Conservation (phyloP, 441 rosid genomes). For the Theobroma grandiflorum region DNA sequence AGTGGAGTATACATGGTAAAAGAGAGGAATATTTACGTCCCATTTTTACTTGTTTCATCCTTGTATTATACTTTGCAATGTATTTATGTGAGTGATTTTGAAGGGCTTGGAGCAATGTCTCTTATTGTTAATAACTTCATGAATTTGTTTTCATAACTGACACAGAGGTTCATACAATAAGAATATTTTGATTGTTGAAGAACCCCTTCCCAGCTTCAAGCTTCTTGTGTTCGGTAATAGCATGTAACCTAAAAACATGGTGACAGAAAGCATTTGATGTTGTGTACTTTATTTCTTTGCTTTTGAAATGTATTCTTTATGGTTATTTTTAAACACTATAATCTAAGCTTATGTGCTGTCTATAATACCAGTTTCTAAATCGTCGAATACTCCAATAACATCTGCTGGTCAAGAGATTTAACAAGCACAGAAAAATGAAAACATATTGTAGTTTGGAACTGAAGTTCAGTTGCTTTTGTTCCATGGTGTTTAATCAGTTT, state of each 20-base stretch:
- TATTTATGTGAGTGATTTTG: background rate
- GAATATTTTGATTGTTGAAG: background rate
- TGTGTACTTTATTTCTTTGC: background rate
- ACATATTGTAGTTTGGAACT: background rate
- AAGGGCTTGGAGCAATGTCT: background rate
- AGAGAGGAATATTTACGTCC: background rate
- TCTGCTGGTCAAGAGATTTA: background rate
- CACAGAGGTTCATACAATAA: background rate
- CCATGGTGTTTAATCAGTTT: background rate
- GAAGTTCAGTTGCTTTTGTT: background rate
- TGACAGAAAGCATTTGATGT: background rate
- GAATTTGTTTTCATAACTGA: background rate
- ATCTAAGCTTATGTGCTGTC: background rate
- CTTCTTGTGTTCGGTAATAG: background rate
- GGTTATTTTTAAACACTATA: background rate
- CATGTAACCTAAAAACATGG: background rate
- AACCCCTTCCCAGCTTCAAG: background rate
- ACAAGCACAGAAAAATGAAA: background rate
- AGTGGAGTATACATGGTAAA: background rate
- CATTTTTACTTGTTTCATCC: background rate
- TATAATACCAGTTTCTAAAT: background rate
- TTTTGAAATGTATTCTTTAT: background rate
- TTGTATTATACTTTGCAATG: background rate
- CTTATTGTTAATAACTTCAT: background rate
- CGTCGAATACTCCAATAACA: background rate